Base-by-base conservation (phyloP, 805 yeast genomes). In the Ogataea parapolymorpha region DNA sequence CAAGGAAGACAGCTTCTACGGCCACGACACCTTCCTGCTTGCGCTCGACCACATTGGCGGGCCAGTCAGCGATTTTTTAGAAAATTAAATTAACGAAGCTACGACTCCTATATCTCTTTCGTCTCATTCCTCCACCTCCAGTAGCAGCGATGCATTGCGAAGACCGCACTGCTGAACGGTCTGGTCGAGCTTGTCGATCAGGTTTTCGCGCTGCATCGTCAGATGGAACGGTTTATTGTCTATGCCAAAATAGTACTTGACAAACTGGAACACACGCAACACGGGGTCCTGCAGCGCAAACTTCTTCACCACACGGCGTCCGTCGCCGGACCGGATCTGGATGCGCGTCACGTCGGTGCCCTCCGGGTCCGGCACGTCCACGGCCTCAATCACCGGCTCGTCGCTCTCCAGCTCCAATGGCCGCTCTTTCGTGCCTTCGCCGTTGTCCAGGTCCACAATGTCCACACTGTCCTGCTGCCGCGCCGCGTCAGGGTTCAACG, bases 1-100 rank as follows among this genome's bases (percentile, higher is more conserved):
- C 30, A 79, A 79, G 43, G 85, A 85, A 36, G 71, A 84, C 25
- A 83, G 95, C 59, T 73, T 82, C 55, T 90, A 77, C 61, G 97
- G 97, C 6, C 97, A 90, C 55, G 96, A 90, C 61, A 89, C 96
- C 0, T 90, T 90, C 60, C 66, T 90, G 48, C 66, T 90, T 42
- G 89, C 87, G 48, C 67, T 85, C 45, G 83, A 83, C 49, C 79
- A 87, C 55, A 80, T 89, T 39, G 96, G 96, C 8, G 76, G 72
- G 2, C 91, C 90, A 6, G 80, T 90, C 16, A 74, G 75, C 52
- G 54, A 62, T 41, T 89, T 89, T 58, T 67, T 89, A 49, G 72
- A 67, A 20, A 28, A 32, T 16, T 32, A 22, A 25, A 29, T 10
- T 41, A 36, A 32, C 28, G 38, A 35, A 23, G 42, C 12, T 27